Percentiles rank a stretch among this genome's conserved stretches.
phyloP scores from a whole-genome alignment of 1,284 basidiomycete species.

The Malassezia psittaci region DNA sequence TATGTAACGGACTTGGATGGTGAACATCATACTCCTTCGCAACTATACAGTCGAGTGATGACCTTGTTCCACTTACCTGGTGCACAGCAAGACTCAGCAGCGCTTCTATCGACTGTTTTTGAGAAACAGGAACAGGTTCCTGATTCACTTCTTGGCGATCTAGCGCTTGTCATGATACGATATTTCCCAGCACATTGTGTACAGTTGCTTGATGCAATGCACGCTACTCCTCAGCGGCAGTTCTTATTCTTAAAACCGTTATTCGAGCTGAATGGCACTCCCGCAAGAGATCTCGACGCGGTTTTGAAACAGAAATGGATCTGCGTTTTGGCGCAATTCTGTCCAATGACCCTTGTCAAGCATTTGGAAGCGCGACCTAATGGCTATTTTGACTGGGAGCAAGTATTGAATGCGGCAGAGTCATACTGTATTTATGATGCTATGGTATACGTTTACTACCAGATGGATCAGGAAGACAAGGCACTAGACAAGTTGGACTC shows the following conservation, averaged over 20 bases:
- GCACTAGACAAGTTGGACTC: slow-evolving; percentile 46
- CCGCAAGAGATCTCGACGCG: slow-evolving; percentile 37
- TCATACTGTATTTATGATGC: slow-evolving; percentile 61
- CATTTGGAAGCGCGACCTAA: slow-evolving; percentile 58
- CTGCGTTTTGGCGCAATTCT: slow-evolving; percentile 48
- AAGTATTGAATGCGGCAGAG: slow-evolving; percentile 61
- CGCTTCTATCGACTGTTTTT: slow-evolving; percentile 20
- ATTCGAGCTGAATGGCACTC: slow-evolving; percentile 54
- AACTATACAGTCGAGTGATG: slow-evolving; percentile 60
- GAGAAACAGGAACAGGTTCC: slow-evolving; percentile 20
- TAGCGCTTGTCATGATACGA: slow-evolving; percentile 63
- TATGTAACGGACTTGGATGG: slow-evolving; percentile 67
- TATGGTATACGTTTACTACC: slow-evolving; percentile 70
- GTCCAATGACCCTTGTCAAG: slow-evolving; percentile 59
- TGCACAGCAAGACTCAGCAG: slow-evolving; percentile 45
- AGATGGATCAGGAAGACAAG: slow-evolving; percentile 56
- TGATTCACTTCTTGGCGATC: slow-evolving; percentile 20
- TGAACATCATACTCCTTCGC: slow-evolving; percentile 32
- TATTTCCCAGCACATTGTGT: slow-evolving; percentile 57
- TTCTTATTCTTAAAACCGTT: slow-evolving; percentile 70
- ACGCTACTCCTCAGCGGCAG: slow-evolving; percentile 54
- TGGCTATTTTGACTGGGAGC: slow-evolving; percentile 57
- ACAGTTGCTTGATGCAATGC: slow-evolving; percentile 45
- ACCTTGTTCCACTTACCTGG: slow-evolving; percentile 53
- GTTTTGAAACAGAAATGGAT: slow-evolving; percentile 14